phyloP scores from a whole-genome alignment of 805 yeast species.

The Teunomyces kruisii region DNA sequence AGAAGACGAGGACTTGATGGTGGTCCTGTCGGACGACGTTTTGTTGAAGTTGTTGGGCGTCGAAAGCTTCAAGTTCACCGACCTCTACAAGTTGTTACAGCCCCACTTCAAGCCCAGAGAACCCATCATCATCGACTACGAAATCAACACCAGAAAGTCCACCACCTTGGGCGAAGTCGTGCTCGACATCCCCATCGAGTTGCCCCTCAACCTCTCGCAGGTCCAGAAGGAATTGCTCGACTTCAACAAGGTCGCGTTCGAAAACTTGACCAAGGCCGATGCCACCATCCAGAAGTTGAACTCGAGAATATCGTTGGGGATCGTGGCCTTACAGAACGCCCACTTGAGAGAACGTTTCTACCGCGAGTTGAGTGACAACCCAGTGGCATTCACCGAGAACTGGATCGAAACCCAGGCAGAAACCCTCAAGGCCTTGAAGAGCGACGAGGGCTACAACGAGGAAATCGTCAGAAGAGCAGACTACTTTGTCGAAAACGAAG shows the following conservation, averaged over 20 bases:
- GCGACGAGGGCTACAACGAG: slow-evolving; percentile 88
- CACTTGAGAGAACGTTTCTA: slow-evolving; percentile 76
- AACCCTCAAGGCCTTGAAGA: slow-evolving; percentile 79
- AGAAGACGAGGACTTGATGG: slow-evolving; percentile 32
- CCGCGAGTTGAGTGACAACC: slow-evolving; percentile 69
- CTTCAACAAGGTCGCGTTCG: slow-evolving; percentile 39
- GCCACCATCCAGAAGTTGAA: slow-evolving; percentile 42
- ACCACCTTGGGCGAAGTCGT: slow-evolving; percentile 79
- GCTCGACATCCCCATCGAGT: slow-evolving; percentile 60
- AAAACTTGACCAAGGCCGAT: slow-evolving; percentile 44
- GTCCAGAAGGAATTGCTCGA: slow-evolving; percentile 39
- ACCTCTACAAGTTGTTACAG: slow-evolving; percentile 65
- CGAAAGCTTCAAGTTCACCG: slow-evolving; percentile 63
- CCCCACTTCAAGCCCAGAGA: slow-evolving; percentile 76
- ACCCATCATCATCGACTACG: slow-evolving; percentile 77
- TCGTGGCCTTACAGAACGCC: slow-evolving; percentile 53
- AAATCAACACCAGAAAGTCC: slow-evolving; percentile 72
- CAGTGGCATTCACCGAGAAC: slow-evolving; percentile 67
- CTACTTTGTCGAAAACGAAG: slow-evolving; percentile 69
- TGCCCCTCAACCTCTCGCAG: slow-evolving; percentile 37
- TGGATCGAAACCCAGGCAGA: slow-evolving; percentile 82
- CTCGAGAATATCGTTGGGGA: slow-evolving; percentile 46
- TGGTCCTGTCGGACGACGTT: slow-evolving; percentile 44
- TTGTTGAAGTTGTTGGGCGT: slow-evolving; percentile 46
- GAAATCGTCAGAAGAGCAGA: slow-evolving; percentile 83